Base-by-base conservation (phyloP, 345 rosid species). In the Abelmoschus esculentus region DNA sequence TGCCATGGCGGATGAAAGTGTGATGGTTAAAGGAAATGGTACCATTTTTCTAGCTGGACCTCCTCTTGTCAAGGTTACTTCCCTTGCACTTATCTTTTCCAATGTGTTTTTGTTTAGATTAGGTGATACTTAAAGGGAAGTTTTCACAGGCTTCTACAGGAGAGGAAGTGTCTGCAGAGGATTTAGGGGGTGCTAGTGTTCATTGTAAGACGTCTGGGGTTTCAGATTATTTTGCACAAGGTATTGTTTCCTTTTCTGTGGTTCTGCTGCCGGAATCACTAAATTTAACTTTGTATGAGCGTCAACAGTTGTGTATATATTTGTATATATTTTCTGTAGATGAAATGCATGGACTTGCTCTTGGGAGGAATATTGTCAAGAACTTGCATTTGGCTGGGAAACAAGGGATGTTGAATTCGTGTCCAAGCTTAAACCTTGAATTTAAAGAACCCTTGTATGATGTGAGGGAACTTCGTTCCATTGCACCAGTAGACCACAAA, bases 1-100 rank as follows among this genome's bases (percentile, higher is more conserved):
- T 76, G 97, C 98, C 40, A 93, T 93, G 97, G 98, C 98, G 40
- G 98, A 93, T 76, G 96, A 91, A 64, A 93, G 98, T 86, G 95
- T 93, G 6, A 93, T 91, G 98, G 98, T 93, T 64, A 89, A 91
- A 84, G 96, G 96, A 70, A 93, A 93, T 80, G 97, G 95, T 53
- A 93, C 98, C 59, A 89, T 91, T 75, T 93, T 93, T 85, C 82
- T 91, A 55, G 98, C 98, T 32, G 98, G 97, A 76, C 98, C 97
- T 58, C 97, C 96, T 17, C 92, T 91, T 76, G 97, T 93, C 50
- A 91, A 91, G 92, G 98, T 93, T 47, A 69, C 75, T 79, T 44
- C 64, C 66, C 28, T 18, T 66, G 19, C 58, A 26, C 73, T 65
- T 47, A 50, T 36, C 58, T 59, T 49, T 36, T 74, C 56, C 64